Base-by-base conservation (phyloP, 1,284 basidiomycete genomes). In the Coriolopsis trogii region DNA sequence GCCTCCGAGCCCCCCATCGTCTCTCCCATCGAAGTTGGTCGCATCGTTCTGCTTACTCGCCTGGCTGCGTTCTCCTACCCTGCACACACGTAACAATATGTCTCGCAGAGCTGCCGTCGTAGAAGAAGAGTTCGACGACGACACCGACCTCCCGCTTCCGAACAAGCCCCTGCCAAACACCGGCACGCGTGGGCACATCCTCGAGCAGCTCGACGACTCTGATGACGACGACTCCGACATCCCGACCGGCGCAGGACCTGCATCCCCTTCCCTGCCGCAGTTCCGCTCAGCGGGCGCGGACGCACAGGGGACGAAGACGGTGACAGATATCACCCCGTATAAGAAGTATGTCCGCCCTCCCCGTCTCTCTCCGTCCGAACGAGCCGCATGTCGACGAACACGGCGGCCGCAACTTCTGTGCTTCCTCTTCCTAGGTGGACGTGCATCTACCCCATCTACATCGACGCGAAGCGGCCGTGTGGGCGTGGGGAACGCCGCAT, bases 371-470 rank as follows among this genome's bases (percentile, higher is more conserved):
- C 26, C 6, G 30, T 10, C 53, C 52, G 47, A 18, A 49, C 25
- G 25, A 36, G 33, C 4, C n/a, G 20, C 41, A 20, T 16, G 26
- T 21, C 20, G 29, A 8, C 29, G 26, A 21, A 2, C 26, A 29
- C 24, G 18, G n/a, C 23, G n/a, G 18, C 20, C 23, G n/a, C 16
- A 33, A n/a, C 42, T 34, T 24, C 8, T 45, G 41, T 56, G 51
- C 42, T 26, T 42, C 40, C 28, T 23, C 41, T 36, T 41, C n/a
- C 46, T 65, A 94, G 93, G 64, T 98, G 95, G 95, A 89, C 92
- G 53, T 89, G 90, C 62, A 82, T 98, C 65, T 99, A 99, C 69
- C 96, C 96, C 3, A 91, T 97, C 64, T 98, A 98, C 73, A 86
- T 98, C 59, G 96, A 99, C 70, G 93, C 95, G 39, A 98, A 98